Evolutionary conservation across 192 early-diverging fungal genomes (phyloP).

Genomic region (Backusella psychrophila): DNA sequence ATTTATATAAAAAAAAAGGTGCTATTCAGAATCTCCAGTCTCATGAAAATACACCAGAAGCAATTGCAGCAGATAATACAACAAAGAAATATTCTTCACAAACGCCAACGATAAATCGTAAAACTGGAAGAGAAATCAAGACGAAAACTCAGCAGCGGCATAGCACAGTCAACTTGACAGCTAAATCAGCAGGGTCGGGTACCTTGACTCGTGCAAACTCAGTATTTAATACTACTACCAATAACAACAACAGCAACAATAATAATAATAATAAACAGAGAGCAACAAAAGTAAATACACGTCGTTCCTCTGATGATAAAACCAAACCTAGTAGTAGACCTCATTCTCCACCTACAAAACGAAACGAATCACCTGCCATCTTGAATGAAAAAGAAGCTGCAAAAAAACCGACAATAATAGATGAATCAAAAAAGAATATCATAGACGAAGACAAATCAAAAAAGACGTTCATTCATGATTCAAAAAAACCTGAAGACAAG

Average conservation of each 20-base stretch:
- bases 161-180: background rate
- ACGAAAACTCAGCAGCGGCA: background rate
- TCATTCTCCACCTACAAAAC: constrained; percentile 11
- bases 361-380: constrained; percentile 4
- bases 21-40: constrained; percentile 5
- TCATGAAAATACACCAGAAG: constrained; percentile 12
- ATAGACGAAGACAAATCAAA: background rate
- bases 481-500: background rate
- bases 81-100: constrained; percentile 3
- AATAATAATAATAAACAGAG: constrained; percentile 1
- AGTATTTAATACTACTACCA: background rate
- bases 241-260: background rate
- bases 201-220: constrained; percentile 4
- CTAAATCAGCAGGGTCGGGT: constrained; percentile 8
- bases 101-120: constrained; percentile 1
- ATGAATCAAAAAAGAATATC: background rate
- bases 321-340: background rate
- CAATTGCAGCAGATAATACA: constrained; percentile 12
- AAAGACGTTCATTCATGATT: background rate
- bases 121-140: background rate
- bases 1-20: background rate
- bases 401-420: background rate
- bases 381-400: background rate
- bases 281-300: background rate
- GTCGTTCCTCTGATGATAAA: constrained; percentile 10